Base-by-base conservation (phyloP, 75 land plant species). In the Larix kaempferi region DNA sequence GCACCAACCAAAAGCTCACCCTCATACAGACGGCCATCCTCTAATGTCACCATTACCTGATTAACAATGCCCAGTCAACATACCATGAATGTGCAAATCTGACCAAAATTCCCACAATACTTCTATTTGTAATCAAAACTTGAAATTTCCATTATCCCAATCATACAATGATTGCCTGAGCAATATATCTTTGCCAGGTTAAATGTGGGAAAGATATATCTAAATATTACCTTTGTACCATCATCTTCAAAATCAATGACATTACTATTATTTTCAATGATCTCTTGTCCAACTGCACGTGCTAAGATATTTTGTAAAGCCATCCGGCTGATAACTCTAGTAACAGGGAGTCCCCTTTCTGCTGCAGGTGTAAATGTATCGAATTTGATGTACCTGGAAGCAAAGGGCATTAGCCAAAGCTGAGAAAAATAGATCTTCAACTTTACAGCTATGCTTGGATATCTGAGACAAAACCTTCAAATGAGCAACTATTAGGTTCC, bases 341-440 rank as follows among this genome's bases (percentile, higher is more conserved):
- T 95, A 15, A 95, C 96, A 21, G 98, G 98, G 37, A 95, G 89
- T 3, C 98, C 98, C 21, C 86, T 83, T 67, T 93, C 92, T 14
- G 84, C 98, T 49, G 98, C 98, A 76, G 98, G 98, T 37, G 96
- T 95, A 89, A 93, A 95, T 23, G 98, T 95, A 82, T 95, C 98
- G 79, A 95, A 95, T 74, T 95, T 95, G 81, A 86, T 65, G 79
- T 93, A 95, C 97, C 97, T 94, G 86, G 79, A 76, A 35, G n/a
- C 26, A 56, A 85, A 41, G 5, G 33, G 75, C n/a, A 11, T 39
- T 41, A 49, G 17, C 79, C 19, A 2, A 16, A 54, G n/a, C 57
- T 33, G n/a, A 66, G 22, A 62, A 65, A 54, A 63, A 15, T 15
- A 12, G 1, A 33, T n/a, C 56, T 73, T n/a, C 64, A 62, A 62